phyloP scores from a whole-genome alignment of 148 eudicot genomes.

The Pouteria glomerata region DNA sequence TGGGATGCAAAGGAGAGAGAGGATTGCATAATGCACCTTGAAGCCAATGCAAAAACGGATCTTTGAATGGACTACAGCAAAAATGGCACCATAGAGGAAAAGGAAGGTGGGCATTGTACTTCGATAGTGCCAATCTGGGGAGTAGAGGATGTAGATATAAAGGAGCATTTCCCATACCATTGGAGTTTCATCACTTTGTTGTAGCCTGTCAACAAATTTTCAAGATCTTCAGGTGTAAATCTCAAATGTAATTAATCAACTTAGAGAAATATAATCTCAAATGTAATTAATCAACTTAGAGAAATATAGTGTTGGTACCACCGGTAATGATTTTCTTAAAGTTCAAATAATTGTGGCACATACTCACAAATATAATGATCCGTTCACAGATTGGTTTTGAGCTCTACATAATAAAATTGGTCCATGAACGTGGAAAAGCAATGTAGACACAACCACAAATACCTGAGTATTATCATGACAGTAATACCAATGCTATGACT shows the following conservation, averaged over 20 bases:
- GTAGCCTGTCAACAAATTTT: slow-evolving; percentile 55
- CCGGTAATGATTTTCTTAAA: background rate
- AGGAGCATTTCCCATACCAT: slow-evolving; percentile 99
- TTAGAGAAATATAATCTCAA: background rate
- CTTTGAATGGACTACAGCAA: slow-evolving; percentile 69
- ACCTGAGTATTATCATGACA: too few relatives aligned
- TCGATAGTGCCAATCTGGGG: slow-evolving; percentile 94
- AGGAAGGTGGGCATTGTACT: slow-evolving; percentile 93
- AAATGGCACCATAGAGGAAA: slow-evolving; percentile 74
- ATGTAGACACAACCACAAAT: background rate
- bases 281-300: too few relatives aligned
- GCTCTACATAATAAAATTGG: background rate
- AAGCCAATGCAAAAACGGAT: slow-evolving; percentile 56
- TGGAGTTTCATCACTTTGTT: slow-evolving; percentile 91
- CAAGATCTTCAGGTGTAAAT: background rate
- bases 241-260: background rate
- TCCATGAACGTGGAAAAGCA: background rate
- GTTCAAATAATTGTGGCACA: background rate
- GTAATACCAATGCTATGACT: background rate
- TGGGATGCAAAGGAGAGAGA: slow-evolving; percentile 95
- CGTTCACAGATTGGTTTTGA: background rate
- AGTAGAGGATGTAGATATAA: slow-evolving; percentile 85
- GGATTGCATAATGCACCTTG: slow-evolving; percentile 59
- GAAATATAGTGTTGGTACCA: too few relatives aligned
- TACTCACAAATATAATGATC: background rate